Conservation (phyloP, 495 filamentous ascomycete genomes). For the Baudoinia panamericana region DNA sequence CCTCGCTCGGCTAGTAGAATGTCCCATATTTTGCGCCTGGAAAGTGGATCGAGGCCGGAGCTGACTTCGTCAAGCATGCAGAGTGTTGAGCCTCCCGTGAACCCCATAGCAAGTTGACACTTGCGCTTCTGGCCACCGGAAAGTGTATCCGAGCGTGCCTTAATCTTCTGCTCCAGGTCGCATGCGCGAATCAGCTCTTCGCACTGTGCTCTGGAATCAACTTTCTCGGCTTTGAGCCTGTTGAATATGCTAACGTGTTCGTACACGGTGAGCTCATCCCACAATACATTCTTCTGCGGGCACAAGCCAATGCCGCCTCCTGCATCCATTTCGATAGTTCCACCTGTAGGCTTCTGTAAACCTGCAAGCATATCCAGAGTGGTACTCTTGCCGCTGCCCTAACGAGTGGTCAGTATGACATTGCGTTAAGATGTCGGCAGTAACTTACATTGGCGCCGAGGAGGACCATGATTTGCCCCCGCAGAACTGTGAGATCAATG, state of each 20-base stretch:
- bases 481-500: slow-evolving; percentile 49
- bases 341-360: slow-evolving; percentile 54
- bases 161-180: slow-evolving; percentile 56
- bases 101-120: slow-evolving; percentile 86
- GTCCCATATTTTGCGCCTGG: slow-evolving; percentile 75
- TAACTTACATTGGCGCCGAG: slow-evolving; percentile 79
- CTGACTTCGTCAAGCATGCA: slow-evolving; percentile 86
- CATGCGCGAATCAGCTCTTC: slow-evolving; percentile 48
- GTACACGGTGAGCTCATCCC: slow-evolving; percentile 67
- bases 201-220: slow-evolving; percentile 42
- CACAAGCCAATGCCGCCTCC: slow-evolving; percentile 72
- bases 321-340: slow-evolving; percentile 56
- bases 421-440: too few relatives aligned
- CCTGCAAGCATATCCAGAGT: slow-evolving; percentile 79
- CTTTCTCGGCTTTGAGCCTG: slow-evolving; percentile 47
- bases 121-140: slow-evolving; percentile 85
- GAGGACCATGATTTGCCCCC: slow-evolving; percentile 68
- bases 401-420: too few relatives aligned
- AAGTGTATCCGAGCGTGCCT: slow-evolving; percentile 51
- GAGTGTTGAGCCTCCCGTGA: slow-evolving; percentile 68
- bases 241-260: slow-evolving; percentile 75
- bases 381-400: slow-evolving; percentile 76
- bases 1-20: slow-evolving; percentile 73
- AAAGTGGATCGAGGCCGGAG: slow-evolving; percentile 69
- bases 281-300: slow-evolving; percentile 68